Conservation (phyloP, 192 early-diverging fungal species). For the Backusella mclennaniae region DNA sequence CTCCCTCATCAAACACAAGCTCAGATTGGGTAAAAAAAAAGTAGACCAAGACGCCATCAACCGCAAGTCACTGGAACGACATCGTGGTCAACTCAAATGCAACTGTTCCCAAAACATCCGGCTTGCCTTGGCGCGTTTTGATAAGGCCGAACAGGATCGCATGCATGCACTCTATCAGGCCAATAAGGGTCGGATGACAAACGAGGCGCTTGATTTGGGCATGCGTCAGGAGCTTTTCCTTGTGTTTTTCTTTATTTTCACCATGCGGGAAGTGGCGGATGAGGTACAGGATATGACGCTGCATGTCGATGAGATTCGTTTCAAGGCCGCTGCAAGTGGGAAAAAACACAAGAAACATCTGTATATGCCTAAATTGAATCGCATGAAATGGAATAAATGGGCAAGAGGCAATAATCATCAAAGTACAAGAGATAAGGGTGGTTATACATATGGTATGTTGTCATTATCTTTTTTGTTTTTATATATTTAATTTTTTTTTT, state of each 20-base stretch:
- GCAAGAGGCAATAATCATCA: slow-evolving; percentile 27
- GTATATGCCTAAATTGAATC: slow-evolving; percentile 28
- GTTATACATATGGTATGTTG: slow-evolving; percentile 15
- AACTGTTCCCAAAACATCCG: slow-evolving; percentile 19
- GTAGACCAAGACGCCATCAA: slow-evolving; percentile 1
- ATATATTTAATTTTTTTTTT: background rate
- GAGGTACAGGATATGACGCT: slow-evolving; percentile 32
- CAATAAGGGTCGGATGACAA: background rate
- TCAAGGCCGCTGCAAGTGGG: slow-evolving; percentile 3
- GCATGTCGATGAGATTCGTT: slow-evolving; percentile 13
- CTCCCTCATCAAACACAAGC: slow-evolving; percentile 14
- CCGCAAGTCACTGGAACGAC: background rate
- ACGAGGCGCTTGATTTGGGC: slow-evolving; percentile 19
- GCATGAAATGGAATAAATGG: slow-evolving; percentile 33
- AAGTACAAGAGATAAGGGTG: slow-evolving; percentile 29
- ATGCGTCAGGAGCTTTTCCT: slow-evolving; percentile 49
- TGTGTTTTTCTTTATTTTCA: slow-evolving; percentile 54
- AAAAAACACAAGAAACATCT: slow-evolving; percentile 23
- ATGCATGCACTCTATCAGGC: slow-evolving; percentile 19
- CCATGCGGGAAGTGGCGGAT: slow-evolving; percentile 46
- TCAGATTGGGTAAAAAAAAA: background rate
- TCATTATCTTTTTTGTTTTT: background rate
- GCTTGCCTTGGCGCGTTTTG: slow-evolving; percentile 19
- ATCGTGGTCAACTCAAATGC: slow-evolving; percentile 1
- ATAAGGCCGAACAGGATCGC: slow-evolving; percentile 21